phyloP scores from a whole-genome alignment of 768 basidiomycete genomes.

The Mycena amicta region DNA sequence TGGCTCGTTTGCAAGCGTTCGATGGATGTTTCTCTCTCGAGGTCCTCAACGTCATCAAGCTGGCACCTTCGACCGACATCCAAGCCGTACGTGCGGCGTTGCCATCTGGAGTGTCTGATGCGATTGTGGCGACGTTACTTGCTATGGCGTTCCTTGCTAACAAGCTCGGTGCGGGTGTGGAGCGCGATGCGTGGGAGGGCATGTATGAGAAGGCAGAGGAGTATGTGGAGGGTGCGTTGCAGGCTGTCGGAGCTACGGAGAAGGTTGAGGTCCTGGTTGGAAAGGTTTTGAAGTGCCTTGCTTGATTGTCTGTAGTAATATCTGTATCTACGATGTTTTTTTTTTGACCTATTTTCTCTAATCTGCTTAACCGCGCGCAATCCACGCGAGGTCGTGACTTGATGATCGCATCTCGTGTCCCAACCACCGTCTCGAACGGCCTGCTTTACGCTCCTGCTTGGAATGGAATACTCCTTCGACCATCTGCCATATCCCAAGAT shows the following conservation, averaged over 20 bases:
- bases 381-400: too few species aligned
- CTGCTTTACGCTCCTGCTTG: too few species aligned
- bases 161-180: constrained; percentile 4
- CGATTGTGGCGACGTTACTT: constrained; percentile 8
- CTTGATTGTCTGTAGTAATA: background rate
- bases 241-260: background rate
- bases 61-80: background rate
- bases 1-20: constrained; percentile 20
- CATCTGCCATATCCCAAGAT: too few species aligned
- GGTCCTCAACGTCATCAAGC: constrained; percentile 6
- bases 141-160: constrained; percentile 18
- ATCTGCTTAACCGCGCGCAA: too few species aligned
- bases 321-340: background rate
- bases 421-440: too few species aligned
- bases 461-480: too few species aligned
- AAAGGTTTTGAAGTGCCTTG: background rate
- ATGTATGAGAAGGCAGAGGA: constrained; percentile 18
- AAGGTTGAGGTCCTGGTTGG: background rate
- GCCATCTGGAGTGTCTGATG: background rate
- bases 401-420: too few species aligned
- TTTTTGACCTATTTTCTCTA: too few species aligned
- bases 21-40: constrained; percentile 14
- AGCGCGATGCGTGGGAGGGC: constrained; percentile 19
- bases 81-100: constrained; percentile 3
- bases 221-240: constrained; percentile 10